These are phyloP conservation scores for Aristolochia contorta DNA, from an alignment of 164 flowering plant genomes.

Conservation along the genomic window DNA sequence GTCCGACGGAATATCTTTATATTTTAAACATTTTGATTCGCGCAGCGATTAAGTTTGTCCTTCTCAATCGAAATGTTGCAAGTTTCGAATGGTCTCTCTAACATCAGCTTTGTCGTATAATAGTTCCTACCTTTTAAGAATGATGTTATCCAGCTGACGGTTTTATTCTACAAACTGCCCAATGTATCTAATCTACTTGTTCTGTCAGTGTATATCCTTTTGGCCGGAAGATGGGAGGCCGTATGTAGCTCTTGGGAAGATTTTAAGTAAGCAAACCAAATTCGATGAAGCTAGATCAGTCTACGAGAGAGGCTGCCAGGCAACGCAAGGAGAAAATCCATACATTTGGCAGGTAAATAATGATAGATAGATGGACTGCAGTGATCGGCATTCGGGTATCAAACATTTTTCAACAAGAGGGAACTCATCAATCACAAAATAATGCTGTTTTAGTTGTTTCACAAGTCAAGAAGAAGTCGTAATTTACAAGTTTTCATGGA, in stretches of 20 bases:
- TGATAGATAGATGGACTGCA: neutral
- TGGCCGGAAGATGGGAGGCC: conserved; percentile 90
- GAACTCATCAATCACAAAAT: neutral
- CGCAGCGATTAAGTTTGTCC: too few relatives aligned
- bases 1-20: too few relatives aligned
- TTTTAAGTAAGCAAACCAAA: conserved; percentile 54
- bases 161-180: neutral
- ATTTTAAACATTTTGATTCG: too few relatives aligned
- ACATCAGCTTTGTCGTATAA: too few relatives aligned
- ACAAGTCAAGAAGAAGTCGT: too few relatives aligned
- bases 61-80: too few relatives aligned
- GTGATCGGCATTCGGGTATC: neutral
- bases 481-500: conserved; percentile 5
- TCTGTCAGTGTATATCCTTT: conserved; percentile 19
- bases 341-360: conserved; percentile 86
- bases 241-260: conserved; percentile 58
- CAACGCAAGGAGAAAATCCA: conserved; percentile 91
- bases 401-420: neutral
- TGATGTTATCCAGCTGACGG: too few relatives aligned
- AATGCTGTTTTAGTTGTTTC: too few relatives aligned
- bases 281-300: conserved; percentile 58
- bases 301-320: conserved; percentile 86
- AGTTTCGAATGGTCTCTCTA: too few relatives aligned
- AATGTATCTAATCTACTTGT: conserved; percentile 2
- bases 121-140: too few relatives aligned